These are phyloP conservation scores for Orbilia brochopaga DNA, from an alignment of 2,329 filamentous ascomycete genomes.

Conservation along the genomic window DNA sequence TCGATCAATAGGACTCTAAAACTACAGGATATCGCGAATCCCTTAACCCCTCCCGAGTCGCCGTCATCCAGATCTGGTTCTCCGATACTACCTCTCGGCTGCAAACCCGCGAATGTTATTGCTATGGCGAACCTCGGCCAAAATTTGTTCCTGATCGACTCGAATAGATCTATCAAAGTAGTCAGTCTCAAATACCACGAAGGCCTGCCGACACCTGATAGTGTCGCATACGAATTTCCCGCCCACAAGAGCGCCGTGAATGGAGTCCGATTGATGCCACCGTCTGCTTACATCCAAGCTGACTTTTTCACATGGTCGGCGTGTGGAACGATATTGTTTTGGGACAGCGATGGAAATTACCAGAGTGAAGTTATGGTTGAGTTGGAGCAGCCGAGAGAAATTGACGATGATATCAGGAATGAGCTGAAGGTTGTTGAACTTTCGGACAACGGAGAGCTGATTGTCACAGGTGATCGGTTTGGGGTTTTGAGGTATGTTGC, in stretches of 20 bases:
- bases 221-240: conserved; percentile 60
- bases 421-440: conserved; percentile 68
- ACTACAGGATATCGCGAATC: conserved; percentile 54
- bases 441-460: conserved; percentile 67
- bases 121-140: conserved; percentile 73
- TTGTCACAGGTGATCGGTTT: conserved; percentile 84
- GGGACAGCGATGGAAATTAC: conserved; percentile 75
- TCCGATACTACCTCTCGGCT: conserved; percentile 54
- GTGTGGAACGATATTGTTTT: conserved; percentile 79
- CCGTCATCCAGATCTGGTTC: conserved; percentile 55
- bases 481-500: conserved; percentile 71
- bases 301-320: conserved; percentile 89
- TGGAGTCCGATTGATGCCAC: conserved; percentile 72
- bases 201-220: conserved; percentile 56
- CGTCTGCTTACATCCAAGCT: conserved; percentile 68
- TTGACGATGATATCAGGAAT: conserved; percentile 63
- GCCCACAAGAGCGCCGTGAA: conserved; percentile 71
- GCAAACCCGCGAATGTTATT: conserved; percentile 57
- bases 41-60: conserved; percentile 54
- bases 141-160: conserved; percentile 76
- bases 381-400: conserved; percentile 69
- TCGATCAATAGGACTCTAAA: conserved; percentile 52
- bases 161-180: conserved; percentile 75
- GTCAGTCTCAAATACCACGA: conserved; percentile 55
- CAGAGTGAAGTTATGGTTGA: conserved; percentile 70